Conservation (phyloP, 495 filamentous ascomycete species). For the Neurospora discreta region DNA sequence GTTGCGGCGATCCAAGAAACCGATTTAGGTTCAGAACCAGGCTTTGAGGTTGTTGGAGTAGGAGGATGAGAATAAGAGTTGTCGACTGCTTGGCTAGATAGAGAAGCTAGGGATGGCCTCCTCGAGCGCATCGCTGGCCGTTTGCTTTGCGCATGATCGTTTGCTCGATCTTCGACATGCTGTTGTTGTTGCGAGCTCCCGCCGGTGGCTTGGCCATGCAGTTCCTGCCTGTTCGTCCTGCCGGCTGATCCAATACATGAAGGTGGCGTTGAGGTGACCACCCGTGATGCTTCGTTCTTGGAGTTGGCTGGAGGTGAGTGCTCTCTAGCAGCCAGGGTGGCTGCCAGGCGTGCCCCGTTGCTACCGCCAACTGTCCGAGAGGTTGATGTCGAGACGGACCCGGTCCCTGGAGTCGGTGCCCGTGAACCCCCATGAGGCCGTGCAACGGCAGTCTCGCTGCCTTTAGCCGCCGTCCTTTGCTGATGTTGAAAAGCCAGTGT, state of each 20-base stretch:
- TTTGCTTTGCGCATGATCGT: not conserved
- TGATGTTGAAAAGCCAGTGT: constrained; percentile 33
- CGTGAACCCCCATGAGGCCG: not conserved
- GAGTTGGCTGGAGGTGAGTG: constrained; percentile 1
- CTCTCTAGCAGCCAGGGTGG: constrained; percentile 22
- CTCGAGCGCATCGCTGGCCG: not conserved
- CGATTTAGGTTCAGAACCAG: constrained; percentile 21
- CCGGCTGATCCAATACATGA: not conserved
- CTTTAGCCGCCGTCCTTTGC: constrained; percentile 1
- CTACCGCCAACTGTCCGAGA: constrained; percentile 9
- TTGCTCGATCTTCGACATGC: not conserved
- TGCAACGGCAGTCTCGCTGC: constrained; percentile 2
- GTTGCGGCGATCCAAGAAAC: constrained; percentile 46
- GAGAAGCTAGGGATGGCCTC: not conserved
- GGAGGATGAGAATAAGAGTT: constrained; percentile 2
- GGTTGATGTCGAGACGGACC: constrained; percentile 2
- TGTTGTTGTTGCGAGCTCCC: not conserved
- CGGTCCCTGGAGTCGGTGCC: constrained; percentile 3
- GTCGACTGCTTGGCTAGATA: not conserved
- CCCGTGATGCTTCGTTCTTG: not conserved
- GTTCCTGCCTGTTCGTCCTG: not conserved
- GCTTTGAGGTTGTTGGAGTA: not conserved
- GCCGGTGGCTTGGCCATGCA: not conserved
- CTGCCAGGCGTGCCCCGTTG: constrained; percentile 41
- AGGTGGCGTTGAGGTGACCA: not conserved